Conservation (phyloP, 352 stramenopile genomes). For the Phytophthora pluvialis region DNA sequence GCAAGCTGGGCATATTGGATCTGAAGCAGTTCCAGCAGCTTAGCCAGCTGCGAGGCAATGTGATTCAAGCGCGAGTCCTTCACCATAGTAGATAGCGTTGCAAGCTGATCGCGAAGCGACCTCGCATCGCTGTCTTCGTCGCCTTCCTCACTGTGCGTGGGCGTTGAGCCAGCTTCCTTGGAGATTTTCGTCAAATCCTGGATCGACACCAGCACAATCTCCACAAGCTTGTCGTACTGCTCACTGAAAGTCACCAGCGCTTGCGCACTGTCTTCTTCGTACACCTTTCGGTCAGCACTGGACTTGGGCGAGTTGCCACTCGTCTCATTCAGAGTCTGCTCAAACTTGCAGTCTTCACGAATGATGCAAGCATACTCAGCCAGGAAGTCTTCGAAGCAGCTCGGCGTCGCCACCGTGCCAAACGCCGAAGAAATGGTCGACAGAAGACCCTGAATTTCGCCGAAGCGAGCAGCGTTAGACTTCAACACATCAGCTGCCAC, state of each 20-base stretch:
- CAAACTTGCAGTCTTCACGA: slow-evolving; percentile 44
- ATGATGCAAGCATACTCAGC: slow-evolving; percentile 36
- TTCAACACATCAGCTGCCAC: slow-evolving; percentile 37
- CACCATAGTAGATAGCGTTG: slow-evolving; percentile 51
- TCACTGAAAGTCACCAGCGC: slow-evolving; percentile 52
- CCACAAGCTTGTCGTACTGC: slow-evolving; percentile 73
- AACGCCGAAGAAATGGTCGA: slow-evolving; percentile 37
- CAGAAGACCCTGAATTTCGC: slow-evolving; percentile 41
- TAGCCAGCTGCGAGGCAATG: slow-evolving; percentile 63
- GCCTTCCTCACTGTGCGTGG: slow-evolving; percentile 4
- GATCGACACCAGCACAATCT: slow-evolving; percentile 80
- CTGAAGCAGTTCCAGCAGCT: slow-evolving; percentile 53
- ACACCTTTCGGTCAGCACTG: background rate
- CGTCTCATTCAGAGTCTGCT: slow-evolving; percentile 31
- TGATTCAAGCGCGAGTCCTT: slow-evolving; percentile 79
- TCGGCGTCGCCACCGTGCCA: slow-evolving; percentile 31
- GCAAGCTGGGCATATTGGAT: slow-evolving; percentile 55
- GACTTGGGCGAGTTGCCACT: background rate
- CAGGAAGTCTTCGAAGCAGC: slow-evolving; percentile 46
- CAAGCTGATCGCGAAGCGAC: slow-evolving; percentile 60
- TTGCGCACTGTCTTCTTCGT: slow-evolving; percentile 30
- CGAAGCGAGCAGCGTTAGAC: slow-evolving; percentile 43
- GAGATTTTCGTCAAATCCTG: slow-evolving; percentile 76
- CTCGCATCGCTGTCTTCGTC: slow-evolving; percentile 33
- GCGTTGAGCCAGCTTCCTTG: slow-evolving; percentile 25